Base-by-base conservation (phyloP, 192 early-diverging fungal genomes). In the Phycomyces nitens region DNA sequence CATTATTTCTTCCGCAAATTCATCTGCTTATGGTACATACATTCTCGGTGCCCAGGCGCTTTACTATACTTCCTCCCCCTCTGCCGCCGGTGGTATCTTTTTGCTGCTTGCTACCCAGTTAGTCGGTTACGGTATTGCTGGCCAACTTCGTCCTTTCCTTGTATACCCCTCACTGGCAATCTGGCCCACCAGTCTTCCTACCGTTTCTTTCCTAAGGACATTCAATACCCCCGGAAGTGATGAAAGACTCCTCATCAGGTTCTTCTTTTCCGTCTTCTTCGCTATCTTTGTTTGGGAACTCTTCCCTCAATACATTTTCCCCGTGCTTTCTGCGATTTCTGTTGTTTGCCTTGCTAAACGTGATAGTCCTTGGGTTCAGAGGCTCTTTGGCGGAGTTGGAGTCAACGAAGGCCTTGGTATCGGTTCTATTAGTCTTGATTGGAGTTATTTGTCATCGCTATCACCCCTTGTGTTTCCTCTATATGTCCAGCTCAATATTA, bases 21-120 rank as follows among this genome's bases (percentile, higher is more conserved):
- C 80, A 23, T 82, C 84, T 4, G 78, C 83, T 24, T 91, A 92
- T 71, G 82, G n/a, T n/a, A n/a, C n/a, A n/a, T n/a, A n/a, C n/a
- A n/a, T n/a, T n/a, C n/a, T n/a, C n/a, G n/a, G n/a, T 16, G 85
- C 87, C 58, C 88, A 91, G 61, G 29, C 62, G 16, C 68, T 89
- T 39, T 91, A 80, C 65, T 91, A 89, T 68, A 71, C 84, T 34
- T 72, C 75, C 50, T 76, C 80, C 15, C 77, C 89, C 50, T 82
- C 86, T 0, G 80, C 22, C 53, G 42, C 69, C 11, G 72, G 72
- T 29, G 55, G 59, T 24, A 64, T 74, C 44, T 74, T 77, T 23
- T 43, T 79, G 24, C 43, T 71, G 15, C 49, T 79, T 6, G 71
- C 80, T 21, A 79, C 80, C n/a, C 79, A 84, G 58, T 49, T 81